Base-by-base conservation (phyloP, 2,329 filamentous ascomycete genomes). In the Verticillium klebahnii region DNA sequence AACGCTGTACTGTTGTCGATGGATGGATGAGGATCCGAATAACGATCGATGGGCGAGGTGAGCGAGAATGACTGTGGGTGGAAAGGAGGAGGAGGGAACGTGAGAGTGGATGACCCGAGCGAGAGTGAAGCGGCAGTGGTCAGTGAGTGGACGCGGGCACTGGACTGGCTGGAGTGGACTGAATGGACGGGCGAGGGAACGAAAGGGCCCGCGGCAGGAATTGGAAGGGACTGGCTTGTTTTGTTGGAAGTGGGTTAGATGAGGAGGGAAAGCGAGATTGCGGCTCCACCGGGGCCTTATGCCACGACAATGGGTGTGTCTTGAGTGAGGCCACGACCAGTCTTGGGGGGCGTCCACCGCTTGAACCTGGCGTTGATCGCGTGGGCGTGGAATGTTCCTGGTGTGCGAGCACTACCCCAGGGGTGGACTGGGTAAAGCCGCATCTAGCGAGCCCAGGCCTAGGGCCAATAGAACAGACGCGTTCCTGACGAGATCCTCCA, bases 161-260 rank as follows among this genome's bases (percentile, higher is more conserved):
- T 40, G 40, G n/a, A 25, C 5, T 11, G 40, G 45, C 45, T 12
- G 45, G 45, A 57, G 58, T 61, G 56, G 64, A 63, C 69, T 70
- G 68, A 29, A 67, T 67, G 67, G 64, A 67, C 64, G 65, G 70
- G 71, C 65, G 74, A 75, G 71, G 68, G 74, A 76, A 75, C 77
- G 74, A 77, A 77, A 76, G 71, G 65, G 66, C 67, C 65, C 64
- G 62, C 61, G 60, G 67, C 71, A 67, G 71, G 58, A 65, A 61
- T 63, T 64, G 63, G 70, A 73, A 52, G 72, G 70, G 71, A 74
- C 71, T 69, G 73, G 69, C 69, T 73, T 65, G 72, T 75, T 75
- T 76, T 76, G 73, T 75, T 75, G 73, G 74, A 77, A 74, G 74
- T 72, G 69, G 69, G 69, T 68, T 69, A 64, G 64, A 66, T 65